Evolutionary conservation across 768 basidiomycete species (phyloP).

Genomic region (Sutorius australiensis): DNA sequence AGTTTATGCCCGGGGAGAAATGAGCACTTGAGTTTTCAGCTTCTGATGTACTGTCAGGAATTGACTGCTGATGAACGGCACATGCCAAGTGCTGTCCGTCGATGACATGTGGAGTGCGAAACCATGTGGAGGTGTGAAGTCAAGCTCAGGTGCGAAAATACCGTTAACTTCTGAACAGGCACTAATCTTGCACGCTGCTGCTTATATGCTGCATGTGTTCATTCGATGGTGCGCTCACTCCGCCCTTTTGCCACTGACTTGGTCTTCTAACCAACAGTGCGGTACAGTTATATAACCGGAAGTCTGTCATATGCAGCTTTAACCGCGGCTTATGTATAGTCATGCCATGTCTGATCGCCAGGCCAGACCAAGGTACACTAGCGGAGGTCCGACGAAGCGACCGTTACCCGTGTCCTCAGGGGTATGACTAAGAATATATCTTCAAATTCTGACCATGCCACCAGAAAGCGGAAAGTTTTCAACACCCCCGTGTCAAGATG

Average conservation of each 20-base stretch:
- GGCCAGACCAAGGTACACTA: neutral
- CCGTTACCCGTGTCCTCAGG: too few species aligned
- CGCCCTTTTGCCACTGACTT: too few species aligned
- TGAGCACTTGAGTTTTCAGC: too few species aligned
- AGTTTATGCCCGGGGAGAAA: too few species aligned
- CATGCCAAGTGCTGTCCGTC: too few species aligned
- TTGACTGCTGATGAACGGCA: too few species aligned
- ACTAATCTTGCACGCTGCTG: neutral
- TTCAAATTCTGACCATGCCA: neutral
- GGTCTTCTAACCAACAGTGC: neutral
- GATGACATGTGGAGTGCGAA: too few species aligned
- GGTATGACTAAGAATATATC: neutral
- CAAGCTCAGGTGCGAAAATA: too few species aligned
- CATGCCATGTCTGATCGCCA: neutral
- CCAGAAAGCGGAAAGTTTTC: neutral
- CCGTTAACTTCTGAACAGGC: neutral
- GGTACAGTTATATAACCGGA: neutral
- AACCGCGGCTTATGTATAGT: neutral
- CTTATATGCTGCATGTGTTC: neutral
- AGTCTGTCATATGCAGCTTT: neutral
- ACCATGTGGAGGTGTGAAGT: neutral
- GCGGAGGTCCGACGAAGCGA: too few species aligned
- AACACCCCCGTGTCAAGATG: neutral
- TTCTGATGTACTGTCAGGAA: too few species aligned
- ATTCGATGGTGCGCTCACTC: too few species aligned